Evolutionary conservation across 176 grass and related monocot genomes (phyloP).

Genomic region (Secale cereale): DNA sequence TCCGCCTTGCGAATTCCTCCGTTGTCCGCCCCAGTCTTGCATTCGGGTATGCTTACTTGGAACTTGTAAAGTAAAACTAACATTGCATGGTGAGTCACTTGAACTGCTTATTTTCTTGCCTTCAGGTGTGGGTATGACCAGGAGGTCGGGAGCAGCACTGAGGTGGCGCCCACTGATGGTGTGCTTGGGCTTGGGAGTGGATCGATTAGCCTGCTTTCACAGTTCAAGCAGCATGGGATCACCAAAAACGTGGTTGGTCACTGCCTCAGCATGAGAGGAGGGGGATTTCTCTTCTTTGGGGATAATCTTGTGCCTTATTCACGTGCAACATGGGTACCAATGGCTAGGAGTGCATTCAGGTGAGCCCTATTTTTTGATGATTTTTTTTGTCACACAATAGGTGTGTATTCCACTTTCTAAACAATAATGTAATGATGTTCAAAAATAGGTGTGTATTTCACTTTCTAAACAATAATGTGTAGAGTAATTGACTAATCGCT

Average conservation of each 20-base stretch:
- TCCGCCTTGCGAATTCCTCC: slow-evolving; percentile 69
- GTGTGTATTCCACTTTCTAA: background rate
- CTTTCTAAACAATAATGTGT: background rate
- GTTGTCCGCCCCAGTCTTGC: slow-evolving; percentile 51
- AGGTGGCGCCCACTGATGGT: slow-evolving; percentile 58
- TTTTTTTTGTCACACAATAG: background rate
- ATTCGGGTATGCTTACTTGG: slow-evolving; percentile 58
- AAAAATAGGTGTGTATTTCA: background rate
- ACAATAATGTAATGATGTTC: background rate
- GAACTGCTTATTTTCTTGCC: background rate
- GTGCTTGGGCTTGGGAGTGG: slow-evolving; percentile 81
- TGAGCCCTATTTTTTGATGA: slow-evolving; percentile 26
- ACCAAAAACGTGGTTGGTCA: slow-evolving; percentile 92
- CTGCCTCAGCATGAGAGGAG: slow-evolving; percentile 71
- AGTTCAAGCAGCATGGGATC: slow-evolving; percentile 77
- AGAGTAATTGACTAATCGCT: background rate
- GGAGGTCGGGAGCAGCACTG: slow-evolving; percentile 32
- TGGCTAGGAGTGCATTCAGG: slow-evolving; percentile 51
- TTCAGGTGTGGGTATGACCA: slow-evolving; percentile 93
- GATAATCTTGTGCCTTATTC: slow-evolving; percentile 77
- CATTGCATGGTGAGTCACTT: background rate
- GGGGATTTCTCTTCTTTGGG: slow-evolving; percentile 95
- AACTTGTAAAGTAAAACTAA: background rate
- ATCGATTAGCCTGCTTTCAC: slow-evolving; percentile 73
- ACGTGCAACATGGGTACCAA: slow-evolving; percentile 62